Conservation (phyloP, 2,329 filamentous ascomycete genomes). For the Exophiala alcalophila region DNA sequence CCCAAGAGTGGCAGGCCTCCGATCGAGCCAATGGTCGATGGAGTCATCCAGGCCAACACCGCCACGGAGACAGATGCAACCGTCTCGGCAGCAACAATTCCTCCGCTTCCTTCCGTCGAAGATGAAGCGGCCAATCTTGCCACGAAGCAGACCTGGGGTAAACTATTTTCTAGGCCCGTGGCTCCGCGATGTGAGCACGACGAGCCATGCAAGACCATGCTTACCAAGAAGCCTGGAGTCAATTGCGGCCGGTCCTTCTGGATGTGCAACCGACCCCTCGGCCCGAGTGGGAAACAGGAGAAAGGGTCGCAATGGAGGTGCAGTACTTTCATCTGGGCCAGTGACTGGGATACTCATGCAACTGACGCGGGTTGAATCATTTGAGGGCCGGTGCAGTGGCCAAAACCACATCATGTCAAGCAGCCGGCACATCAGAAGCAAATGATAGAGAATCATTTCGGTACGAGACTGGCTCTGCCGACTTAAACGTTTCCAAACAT, state of each 20-base stretch:
- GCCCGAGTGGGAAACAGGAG: slow-evolving; percentile 81
- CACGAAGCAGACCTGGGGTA: slow-evolving; percentile 80
- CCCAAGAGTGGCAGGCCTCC: slow-evolving; percentile 3
- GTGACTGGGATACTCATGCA: slow-evolving; percentile 54
- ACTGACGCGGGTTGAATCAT: slow-evolving; percentile 14
- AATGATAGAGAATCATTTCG: too few species aligned
- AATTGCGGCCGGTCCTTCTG: slow-evolving; percentile 70
- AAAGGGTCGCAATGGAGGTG: slow-evolving; percentile 83
- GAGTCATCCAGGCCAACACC: neutral
- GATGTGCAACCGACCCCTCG: slow-evolving; percentile 73
- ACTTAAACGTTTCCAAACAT: too few species aligned
- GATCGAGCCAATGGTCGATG: neutral
- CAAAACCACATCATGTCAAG: too few species aligned
- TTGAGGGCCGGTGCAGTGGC: too few species aligned
- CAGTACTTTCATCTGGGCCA: slow-evolving; percentile 73
- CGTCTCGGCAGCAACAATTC: slow-evolving; percentile 6
- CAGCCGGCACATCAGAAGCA: too few species aligned
- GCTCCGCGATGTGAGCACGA: slow-evolving; percentile 81
- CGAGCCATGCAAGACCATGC: slow-evolving; percentile 78
- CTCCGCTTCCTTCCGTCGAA: slow-evolving; percentile 23
- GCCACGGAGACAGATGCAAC: neutral
- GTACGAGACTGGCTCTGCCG: too few species aligned
- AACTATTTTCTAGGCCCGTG: slow-evolving; percentile 71
- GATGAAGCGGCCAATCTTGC: slow-evolving; percentile 60
- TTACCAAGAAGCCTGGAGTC: slow-evolving; percentile 83